These are phyloP conservation scores for Chrysoporthe deuterocubensis DNA, from an alignment of 2,329 filamentous ascomycete species.

Conservation along the genomic window DNA sequence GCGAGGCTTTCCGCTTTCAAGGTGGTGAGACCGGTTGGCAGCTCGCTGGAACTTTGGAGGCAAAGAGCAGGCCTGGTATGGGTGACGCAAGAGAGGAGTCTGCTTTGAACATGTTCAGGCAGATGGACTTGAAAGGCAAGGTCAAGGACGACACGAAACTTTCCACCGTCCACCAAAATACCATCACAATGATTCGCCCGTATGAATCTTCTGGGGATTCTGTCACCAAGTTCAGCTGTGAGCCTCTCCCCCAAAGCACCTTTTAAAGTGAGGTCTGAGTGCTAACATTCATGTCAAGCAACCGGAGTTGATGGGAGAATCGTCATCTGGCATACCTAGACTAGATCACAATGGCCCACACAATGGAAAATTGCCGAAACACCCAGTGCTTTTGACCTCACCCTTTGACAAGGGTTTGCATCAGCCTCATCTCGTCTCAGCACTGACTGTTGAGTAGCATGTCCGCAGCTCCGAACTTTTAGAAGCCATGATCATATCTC, in stretches of 20 bases:
- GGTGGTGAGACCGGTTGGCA: slow-evolving; percentile 83
- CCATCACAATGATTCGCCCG: slow-evolving; percentile 80
- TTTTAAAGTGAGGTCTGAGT: slow-evolving; percentile 25
- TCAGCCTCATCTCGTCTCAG: slow-evolving; percentile 27
- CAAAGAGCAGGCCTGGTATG: slow-evolving; percentile 65
- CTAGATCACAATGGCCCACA: slow-evolving; percentile 29
- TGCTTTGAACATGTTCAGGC: slow-evolving; percentile 95
- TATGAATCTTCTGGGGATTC: slow-evolving; percentile 69
- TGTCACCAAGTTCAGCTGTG: slow-evolving; percentile 85
- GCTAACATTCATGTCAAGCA: slow-evolving; percentile 53
- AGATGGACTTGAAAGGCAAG: slow-evolving; percentile 98
- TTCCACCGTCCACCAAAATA: slow-evolving; percentile 96
- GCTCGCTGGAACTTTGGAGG: slow-evolving; percentile 78
- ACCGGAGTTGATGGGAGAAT: slow-evolving; percentile 83
- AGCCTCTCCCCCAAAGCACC: slow-evolving; percentile 45
- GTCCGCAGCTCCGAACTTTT: slow-evolving; percentile 14
- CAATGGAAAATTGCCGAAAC: slow-evolving; percentile 24
- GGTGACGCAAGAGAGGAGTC: slow-evolving; percentile 80
- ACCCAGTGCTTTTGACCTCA: slow-evolving; percentile 16
- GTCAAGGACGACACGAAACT: slow-evolving; percentile 89
- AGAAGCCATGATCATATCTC: slow-evolving; percentile 14
- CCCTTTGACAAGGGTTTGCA: slow-evolving; percentile 21
- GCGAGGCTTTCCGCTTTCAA: slow-evolving; percentile 86
- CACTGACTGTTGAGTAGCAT: slow-evolving; percentile 18
- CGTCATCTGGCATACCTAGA: slow-evolving; percentile 75